phyloP scores from a whole-genome alignment of 495 filamentous ascomycete genomes.

The Xylaria sp. region DNA sequence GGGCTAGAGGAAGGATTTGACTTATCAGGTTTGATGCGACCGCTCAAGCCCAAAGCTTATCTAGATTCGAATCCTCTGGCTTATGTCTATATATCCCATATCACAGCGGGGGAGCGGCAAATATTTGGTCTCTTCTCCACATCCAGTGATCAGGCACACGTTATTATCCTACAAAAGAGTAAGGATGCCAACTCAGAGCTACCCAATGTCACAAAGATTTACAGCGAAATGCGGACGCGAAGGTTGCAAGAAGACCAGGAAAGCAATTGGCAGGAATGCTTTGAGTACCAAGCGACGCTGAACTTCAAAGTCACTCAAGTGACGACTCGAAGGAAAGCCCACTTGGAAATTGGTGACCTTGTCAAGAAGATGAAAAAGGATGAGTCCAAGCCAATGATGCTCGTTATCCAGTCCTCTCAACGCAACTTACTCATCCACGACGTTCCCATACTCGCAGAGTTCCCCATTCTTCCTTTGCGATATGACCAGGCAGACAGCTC shows the following conservation, averaged over 20 bases:
- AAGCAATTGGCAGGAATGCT: conserved; percentile 75
- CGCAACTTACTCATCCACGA: conserved; percentile 80
- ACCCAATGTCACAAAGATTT: conserved; percentile 90
- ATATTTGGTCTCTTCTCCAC: conserved; percentile 95
- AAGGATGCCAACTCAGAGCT: conserved; percentile 77
- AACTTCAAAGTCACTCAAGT: conserved; percentile 87
- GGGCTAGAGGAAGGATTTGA: conserved; percentile 95
- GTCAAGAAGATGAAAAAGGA: conserved; percentile 89
- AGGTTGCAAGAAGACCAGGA: conserved; percentile 70
- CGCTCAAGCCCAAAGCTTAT: conserved; percentile 72
- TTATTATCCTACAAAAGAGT: conserved; percentile 81
- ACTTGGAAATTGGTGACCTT: conserved; percentile 82
- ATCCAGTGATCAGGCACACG: conserved; percentile 75
- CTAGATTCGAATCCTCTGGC: conserved; percentile 70
- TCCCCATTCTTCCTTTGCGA: conserved; percentile 80
- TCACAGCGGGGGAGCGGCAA: conserved; percentile 86
- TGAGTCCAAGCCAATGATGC: conserved; percentile 74
- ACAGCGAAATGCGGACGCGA: conserved; percentile 73
- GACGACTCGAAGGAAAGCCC: conserved; percentile 84
- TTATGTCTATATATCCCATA: conserved; percentile 91
- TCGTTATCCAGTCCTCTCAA: conserved; percentile 92
- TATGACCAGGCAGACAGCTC: conserved; percentile 85
- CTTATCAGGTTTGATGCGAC: conserved; percentile 73
- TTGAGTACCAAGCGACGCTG: conserved; percentile 87
- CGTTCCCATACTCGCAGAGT: conserved; percentile 82